phyloP scores from a whole-genome alignment of 2,329 filamentous ascomycete species.

The Talaromyces sp. region DNA sequence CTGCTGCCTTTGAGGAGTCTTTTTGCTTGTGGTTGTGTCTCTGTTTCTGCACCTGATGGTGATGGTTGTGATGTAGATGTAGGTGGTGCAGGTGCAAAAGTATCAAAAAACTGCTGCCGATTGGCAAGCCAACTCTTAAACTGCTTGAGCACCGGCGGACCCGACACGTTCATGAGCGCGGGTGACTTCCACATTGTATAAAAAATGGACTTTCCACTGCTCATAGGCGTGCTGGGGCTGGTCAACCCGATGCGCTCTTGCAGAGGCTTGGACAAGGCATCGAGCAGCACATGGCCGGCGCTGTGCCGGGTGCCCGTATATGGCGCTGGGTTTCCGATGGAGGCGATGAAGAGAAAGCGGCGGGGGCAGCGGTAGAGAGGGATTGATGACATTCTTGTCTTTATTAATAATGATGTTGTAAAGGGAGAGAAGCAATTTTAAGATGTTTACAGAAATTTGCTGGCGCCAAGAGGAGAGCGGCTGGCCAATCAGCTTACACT shows the following conservation, averaged over 20 bases:
- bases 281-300: conserved; percentile 74
- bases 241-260: conserved; percentile 40
- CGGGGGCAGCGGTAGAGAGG: conserved; percentile 14
- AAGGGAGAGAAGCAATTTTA: neutral
- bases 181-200: conserved; percentile 60
- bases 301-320: conserved; percentile 79
- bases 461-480: neutral
- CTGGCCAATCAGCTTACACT: neutral
- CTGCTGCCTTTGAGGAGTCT: neutral
- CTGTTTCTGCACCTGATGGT: neutral
- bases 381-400: neutral
- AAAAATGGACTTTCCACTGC: conserved; percentile 32
- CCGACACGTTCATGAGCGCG: conserved; percentile 78
- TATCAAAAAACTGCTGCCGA: conserved; percentile 7
- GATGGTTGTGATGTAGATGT: neutral
- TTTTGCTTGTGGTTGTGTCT: neutral
- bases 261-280: conserved; percentile 51
- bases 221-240: conserved; percentile 19
- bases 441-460: neutral
- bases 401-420: neutral
- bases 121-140: conserved; percentile 47
- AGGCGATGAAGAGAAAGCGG: conserved; percentile 65
- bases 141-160: conserved; percentile 61
- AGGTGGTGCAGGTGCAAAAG: neutral
- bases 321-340: conserved; percentile 69